A percentile compares a stretch with the other conserved stretches of the same genome.
Evolutionary conservation across 805 yeast genomes (phyloP).

Genomic region (Metschnikowia reukaufii): DNA sequence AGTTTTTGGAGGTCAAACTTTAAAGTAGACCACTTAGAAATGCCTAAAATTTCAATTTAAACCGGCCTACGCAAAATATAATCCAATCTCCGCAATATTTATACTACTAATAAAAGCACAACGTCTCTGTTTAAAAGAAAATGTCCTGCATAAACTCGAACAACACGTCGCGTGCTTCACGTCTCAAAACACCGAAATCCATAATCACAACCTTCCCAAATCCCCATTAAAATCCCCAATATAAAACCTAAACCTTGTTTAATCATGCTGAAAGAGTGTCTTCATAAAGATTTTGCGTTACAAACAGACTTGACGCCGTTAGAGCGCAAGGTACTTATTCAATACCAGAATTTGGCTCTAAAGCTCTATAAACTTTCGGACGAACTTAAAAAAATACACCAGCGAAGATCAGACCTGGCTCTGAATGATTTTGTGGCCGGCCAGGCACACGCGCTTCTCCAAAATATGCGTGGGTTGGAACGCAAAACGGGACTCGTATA

Average conservation of each 20-base stretch:
- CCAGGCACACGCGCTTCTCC: constrained; percentile 35
- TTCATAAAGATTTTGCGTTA: constrained; percentile 12
- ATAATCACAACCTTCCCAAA: neutral
- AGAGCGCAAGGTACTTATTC: constrained; percentile 37
- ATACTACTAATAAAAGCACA: too few relatives aligned
- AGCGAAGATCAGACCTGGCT: constrained; percentile 1
- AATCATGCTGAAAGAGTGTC: constrained; percentile 3
- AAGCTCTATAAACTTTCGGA: constrained; percentile 32
- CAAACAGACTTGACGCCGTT: constrained; percentile 24
- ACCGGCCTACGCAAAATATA: too few relatives aligned
- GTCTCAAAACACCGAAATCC: neutral
- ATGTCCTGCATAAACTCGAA: neutral
- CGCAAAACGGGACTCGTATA: constrained; percentile 63
- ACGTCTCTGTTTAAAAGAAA: too few relatives aligned
- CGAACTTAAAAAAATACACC: constrained; percentile 32
- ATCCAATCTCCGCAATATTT: too few relatives aligned
- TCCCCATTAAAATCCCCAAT: too few relatives aligned
- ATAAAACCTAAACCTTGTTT: neutral
- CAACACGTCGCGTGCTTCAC: neutral
- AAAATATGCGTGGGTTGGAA: constrained; percentile 59
- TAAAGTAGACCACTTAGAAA: too few relatives aligned
- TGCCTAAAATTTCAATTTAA: too few relatives aligned
- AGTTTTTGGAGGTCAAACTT: too few relatives aligned
- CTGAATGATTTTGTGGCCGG: constrained; percentile 2
- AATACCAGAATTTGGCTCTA: constrained; percentile 38